Evolutionary conservation across 345 rosid genomes (phyloP), one percentile per base, ranked within the genome.

Genomic region (Salix exigua): DNA sequence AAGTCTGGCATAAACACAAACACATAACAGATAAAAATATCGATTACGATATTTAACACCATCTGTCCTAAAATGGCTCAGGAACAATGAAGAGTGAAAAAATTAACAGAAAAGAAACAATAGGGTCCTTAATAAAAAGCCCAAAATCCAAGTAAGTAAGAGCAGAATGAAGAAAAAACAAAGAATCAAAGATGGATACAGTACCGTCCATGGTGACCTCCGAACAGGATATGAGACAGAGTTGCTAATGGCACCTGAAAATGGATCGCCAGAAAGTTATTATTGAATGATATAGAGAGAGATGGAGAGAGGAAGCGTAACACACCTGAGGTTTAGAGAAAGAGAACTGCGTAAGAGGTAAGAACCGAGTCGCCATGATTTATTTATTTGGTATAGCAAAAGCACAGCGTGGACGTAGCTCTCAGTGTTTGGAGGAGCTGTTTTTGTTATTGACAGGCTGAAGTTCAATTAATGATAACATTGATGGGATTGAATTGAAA

Each of bases 131-230:
- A 25, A n/a, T 16, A 21, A n/a, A 37, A 42, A 5, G 23, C 5
- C 26, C 12, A 72, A 73, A 23, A 14, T 18, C 30, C 11, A 60
- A 73, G 12, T 2, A 38, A 73, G 31, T 21, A 23, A 65, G 55
- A 37, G 23, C n/a, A 66, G 28, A 68, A 25, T 35, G 40, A 74
- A 21, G 4, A 50, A 76, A 10, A 17, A 58, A 23, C 1, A 17
- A 37, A 23, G 62, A 35, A 55, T 30, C 2, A 40, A 70, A 51
- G 19, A 72, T 14, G 70, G 44, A 61, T 18, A 71, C 12, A 73
- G 51, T 85, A 94, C 98, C 97, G 79, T 87, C 86, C 90, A 85
- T 89, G 83, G 83, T 87, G 82, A 80, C 42, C 42, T 70, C 81
- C 74, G 18, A 75, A 66, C 66, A 83, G 75, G 63, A 46, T 71